Base-by-base conservation (phyloP, 2,329 filamentous ascomycete species). In the Microcyclosporella mali region DNA sequence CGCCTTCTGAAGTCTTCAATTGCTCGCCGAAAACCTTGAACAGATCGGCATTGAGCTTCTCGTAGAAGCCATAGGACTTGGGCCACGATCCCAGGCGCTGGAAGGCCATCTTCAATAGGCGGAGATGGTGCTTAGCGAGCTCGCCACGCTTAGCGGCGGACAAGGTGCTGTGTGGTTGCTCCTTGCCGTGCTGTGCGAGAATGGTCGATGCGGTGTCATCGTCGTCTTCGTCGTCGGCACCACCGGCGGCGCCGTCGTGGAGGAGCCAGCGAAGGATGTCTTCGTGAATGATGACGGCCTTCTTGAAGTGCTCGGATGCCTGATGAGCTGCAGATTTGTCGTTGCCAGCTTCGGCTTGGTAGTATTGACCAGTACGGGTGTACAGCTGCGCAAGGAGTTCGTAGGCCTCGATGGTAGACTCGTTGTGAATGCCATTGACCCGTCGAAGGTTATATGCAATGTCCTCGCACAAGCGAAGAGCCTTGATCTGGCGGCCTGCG, bases 361-460 rank as follows among this genome's bases (percentile, higher is more conserved):
- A 64, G 37, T 61, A 56, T 28, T 64, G 60, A 6, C 59, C 66
- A 6, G 61, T 61, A 10, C 57, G 61, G 4, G 71, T 73, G 62
- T 72, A 75, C 1, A 77, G 64, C 28, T 70, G 62, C 0, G 71
- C 71, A 4, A 77, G 67, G 9, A 76, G 60, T 49, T 69, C 68
- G 47, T 67, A 72, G 51, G 72, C 70, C 41, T 74, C 69, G 40
- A 75, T 56, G 0, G 73, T 74, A 19, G 69, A 62, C 0, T 65
- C 64, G 33, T 74, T 67, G 7, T 67, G 65, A 21, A 67, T 66
- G 3, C 74, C 74, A 58, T 73, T 72, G 4, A 73, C 72, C 16
- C 74, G 71, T 9, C 71, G 70, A 48, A 76, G 65, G 54, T 77
- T 77, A 64, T 77, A 77, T 30, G 70, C 70, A 43, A 77, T 75